phyloP scores from a whole-genome alignment of 2,329 filamentous ascomycete genomes.

The Colletotrichum sp. region DNA sequence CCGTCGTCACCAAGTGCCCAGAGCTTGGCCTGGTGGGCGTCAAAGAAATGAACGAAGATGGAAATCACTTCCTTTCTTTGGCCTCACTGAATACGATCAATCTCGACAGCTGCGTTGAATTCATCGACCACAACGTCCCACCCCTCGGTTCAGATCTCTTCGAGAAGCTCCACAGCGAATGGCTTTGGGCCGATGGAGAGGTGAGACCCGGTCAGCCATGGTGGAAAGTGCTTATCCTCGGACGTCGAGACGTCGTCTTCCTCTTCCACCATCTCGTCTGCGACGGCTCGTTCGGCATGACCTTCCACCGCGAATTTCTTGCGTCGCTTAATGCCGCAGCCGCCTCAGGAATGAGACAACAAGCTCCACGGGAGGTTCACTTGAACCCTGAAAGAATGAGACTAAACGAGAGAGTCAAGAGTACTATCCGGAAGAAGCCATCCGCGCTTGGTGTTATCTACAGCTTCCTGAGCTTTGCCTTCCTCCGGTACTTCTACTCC shows the following conservation, averaged over 20 bases:
- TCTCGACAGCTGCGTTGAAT: conserved; percentile 13
- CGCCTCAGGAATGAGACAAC: not conserved
- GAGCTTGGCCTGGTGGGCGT: conserved; percentile 22
- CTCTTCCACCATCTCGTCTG: conserved; percentile 16
- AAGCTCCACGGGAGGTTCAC: not conserved
- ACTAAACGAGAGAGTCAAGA: not conserved
- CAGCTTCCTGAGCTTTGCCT: conserved; percentile 2
- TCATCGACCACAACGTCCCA: not conserved
- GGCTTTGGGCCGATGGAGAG: conserved; percentile 5
- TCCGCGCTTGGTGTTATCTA: conserved; percentile 3
- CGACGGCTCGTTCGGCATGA: conserved; percentile 12
- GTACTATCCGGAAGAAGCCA: not conserved
- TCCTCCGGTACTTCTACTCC: conserved; percentile 13
- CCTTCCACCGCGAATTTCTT: conserved; percentile 12
- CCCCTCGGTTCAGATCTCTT: not conserved
- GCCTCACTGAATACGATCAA: conserved; percentile 4
- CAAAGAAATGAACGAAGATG: not conserved
- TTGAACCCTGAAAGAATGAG: not conserved
- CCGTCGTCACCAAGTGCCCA: conserved; percentile 21
- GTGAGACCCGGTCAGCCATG: not conserved
- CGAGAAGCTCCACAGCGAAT: conserved; percentile 1
- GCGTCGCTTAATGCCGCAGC: conserved; percentile 1
- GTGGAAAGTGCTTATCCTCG: conserved; percentile 15
- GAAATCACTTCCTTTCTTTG: not conserved
- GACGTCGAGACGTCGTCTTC: conserved; percentile 9